These are phyloP conservation scores for Phialemoniopsis sp. DNA, from an alignment of 2,329 filamentous ascomycete species.

Conservation along the genomic window DNA sequence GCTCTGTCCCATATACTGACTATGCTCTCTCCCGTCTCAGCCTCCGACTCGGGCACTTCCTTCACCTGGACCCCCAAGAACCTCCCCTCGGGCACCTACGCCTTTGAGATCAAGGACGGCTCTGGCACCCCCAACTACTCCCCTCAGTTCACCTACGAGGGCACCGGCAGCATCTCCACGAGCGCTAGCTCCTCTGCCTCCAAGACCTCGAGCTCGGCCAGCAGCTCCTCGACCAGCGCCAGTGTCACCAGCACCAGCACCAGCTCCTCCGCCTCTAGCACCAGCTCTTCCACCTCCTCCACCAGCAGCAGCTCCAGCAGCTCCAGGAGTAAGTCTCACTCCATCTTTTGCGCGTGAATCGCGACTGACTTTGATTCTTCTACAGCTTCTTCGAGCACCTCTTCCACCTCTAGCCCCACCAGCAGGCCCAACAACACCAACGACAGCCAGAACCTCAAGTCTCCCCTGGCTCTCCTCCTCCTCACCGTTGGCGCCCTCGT, in stretches of 20 bases:
- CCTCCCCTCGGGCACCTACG: slow-evolving; percentile 34
- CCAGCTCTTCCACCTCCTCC: slow-evolving; percentile 12
- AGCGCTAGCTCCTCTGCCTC: slow-evolving; percentile 6
- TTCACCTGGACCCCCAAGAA: slow-evolving; percentile 30
- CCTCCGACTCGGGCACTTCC: slow-evolving; percentile 23
- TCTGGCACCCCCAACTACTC: slow-evolving; percentile 37
- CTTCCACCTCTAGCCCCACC: slow-evolving; percentile 13
- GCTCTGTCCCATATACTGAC: not conserved
- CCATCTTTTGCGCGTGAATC: not conserved
- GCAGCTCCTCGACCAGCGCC: slow-evolving; percentile 10
- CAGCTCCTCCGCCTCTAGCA: slow-evolving; percentile 5
- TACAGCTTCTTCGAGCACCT: slow-evolving; percentile 2
- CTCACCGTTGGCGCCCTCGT: slow-evolving; percentile 32
- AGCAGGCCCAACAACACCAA: slow-evolving; percentile 22
- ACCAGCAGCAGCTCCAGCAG: slow-evolving; percentile 13
- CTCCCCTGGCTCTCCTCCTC: slow-evolving; percentile 33
- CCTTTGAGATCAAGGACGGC: slow-evolving; percentile 38
- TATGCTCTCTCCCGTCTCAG: slow-evolving; percentile 14
- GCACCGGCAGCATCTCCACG: slow-evolving; percentile 14
- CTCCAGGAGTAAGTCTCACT: slow-evolving; percentile 5
- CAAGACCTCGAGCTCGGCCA: slow-evolving; percentile 7
- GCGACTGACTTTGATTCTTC: not conserved
- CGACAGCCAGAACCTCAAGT: slow-evolving; percentile 29
- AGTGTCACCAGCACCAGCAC: slow-evolving; percentile 10
- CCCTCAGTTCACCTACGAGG: slow-evolving; percentile 27